Base-by-base conservation (phyloP, 306 rosid species). In the Cajanus cajan region DNA sequence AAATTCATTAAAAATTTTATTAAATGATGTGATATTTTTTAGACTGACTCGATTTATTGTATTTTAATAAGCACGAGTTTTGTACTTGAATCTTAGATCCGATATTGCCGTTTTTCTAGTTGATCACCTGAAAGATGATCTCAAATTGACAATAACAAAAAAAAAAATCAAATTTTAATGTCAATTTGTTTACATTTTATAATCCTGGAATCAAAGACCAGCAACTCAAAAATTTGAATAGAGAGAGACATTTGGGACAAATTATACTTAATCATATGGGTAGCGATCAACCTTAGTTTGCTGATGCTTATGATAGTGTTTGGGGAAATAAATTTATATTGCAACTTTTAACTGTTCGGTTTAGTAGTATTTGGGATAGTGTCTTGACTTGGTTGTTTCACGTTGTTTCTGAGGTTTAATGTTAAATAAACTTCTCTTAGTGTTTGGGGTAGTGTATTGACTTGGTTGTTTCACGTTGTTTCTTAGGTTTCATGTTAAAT, bases 261-360 rank as follows among this genome's bases (percentile, higher is more conserved):
- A 7, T 65, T 51, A 40, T 81, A 57, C 33, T 16, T 68, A 58
- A 74, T 31, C 19, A 47, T 74, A 67, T 11, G 24, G 8, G 85
- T 59, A 68, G 50, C 78, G 48, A 69, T 82, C 81, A 76, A 61
- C 58, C 58, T 28, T 58, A 22, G 39, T 45, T 47, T 69, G 85
- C 68, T 69, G 81, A 69, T 82, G 85, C 47, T 52, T 45, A 15
- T 39, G 37, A 69, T 33, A 47, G 77, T 41, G 14, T 16, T 28
- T 73, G 28, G 39, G 36, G 14, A 74, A 74, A 73, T 81, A 41
- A 45, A 54, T 44, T 33, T 44, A 43, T 36, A 59, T 48, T 48
- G 34, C 37, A 48, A 13, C 0, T 28, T 71, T 72, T 51, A 51
- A 64, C 58, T 44, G 39, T 36, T 34, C 7, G n/a, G 76, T 52